Percentiles rank a stretch among this genome's conserved stretches.
Evolutionary conservation across 768 basidiomycete species (phyloP).

Genomic region (Tylopilus rubrobrunneus): DNA sequence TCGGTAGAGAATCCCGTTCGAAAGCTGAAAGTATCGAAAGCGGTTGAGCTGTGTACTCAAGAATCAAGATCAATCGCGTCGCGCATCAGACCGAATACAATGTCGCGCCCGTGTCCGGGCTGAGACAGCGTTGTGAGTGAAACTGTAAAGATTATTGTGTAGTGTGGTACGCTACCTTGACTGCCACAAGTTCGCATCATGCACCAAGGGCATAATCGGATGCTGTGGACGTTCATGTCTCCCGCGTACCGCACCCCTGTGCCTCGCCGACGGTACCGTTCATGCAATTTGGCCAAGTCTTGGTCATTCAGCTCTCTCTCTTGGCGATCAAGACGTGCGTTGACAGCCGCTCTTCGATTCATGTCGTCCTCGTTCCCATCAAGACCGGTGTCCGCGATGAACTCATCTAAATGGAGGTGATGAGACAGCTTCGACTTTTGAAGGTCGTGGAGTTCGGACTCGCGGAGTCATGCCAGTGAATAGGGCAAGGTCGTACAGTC

Average conservation of each 20-base stretch:
- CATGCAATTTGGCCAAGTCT: slow-evolving; percentile 77
- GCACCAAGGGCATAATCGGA: slow-evolving; percentile 92
- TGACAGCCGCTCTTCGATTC: slow-evolving; percentile 48
- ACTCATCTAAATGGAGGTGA: slow-evolving; percentile 47
- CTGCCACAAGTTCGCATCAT: slow-evolving; percentile 95
- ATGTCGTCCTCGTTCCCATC: slow-evolving; percentile 66
- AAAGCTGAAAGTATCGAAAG: slow-evolving; percentile 89
- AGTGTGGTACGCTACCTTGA: slow-evolving; percentile 61
- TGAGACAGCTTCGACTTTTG: slow-evolving; percentile 1
- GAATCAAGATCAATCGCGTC: slow-evolving; percentile 86
- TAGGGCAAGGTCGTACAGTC: too few relatives aligned
- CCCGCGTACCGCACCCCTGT: slow-evolving; percentile 75
- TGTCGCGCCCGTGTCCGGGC: slow-evolving; percentile 90
- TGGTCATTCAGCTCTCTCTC: slow-evolving; percentile 72
- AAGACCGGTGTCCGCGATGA: slow-evolving; percentile 57
- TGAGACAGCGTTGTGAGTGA: slow-evolving; percentile 29
- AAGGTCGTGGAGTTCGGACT: too few relatives aligned
- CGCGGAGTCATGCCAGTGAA: too few relatives aligned
- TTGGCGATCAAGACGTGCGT: slow-evolving; percentile 67
- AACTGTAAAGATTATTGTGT: not conserved
- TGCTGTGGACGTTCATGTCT: slow-evolving; percentile 91
- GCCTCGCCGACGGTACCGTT: slow-evolving; percentile 74
- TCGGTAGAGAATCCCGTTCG: too few relatives aligned
- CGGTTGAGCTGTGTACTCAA: slow-evolving; percentile 73
- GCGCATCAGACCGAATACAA: slow-evolving; percentile 92